These are phyloP conservation scores for Solanum hybrid DNA, from an alignment of 305 asterid species.

Conservation along the genomic window DNA sequence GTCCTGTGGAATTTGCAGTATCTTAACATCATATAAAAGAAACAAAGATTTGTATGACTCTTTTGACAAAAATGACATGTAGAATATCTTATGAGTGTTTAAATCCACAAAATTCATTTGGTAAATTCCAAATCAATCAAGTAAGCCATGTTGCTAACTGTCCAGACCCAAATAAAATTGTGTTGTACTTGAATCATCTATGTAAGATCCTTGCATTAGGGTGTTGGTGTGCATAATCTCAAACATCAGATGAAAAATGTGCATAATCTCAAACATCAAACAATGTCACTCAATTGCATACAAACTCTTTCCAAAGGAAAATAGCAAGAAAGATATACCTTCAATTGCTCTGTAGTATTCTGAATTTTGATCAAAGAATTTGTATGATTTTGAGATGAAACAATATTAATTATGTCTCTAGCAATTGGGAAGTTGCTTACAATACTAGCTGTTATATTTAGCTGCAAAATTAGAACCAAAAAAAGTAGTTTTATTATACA, in stretches of 20 bases:
- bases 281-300: not conserved
- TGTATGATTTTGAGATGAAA: slow-evolving; percentile 16
- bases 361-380: slow-evolving; percentile 10
- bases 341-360: slow-evolving; percentile 27
- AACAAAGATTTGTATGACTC: not conserved
- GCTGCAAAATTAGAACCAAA: slow-evolving; percentile 35
- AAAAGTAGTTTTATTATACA: not conserved
- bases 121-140: not conserved
- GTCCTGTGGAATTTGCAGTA: not conserved
- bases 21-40: not conserved
- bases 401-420: slow-evolving; percentile 20
- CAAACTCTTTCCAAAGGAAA: too few species aligned
- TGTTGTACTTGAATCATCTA: not conserved
- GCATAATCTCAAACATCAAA: not conserved
- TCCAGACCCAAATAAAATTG: not conserved
- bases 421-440: slow-evolving; percentile 25
- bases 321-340: slow-evolving; percentile 28
- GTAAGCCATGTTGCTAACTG: not conserved
- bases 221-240: not conserved
- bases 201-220: not conserved
- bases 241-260: not conserved
- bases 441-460: slow-evolving; percentile 38
- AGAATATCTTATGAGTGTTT: not conserved
- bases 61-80: not conserved
- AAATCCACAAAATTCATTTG: not conserved